These are phyloP conservation scores for Trichoderma sp. DNA, from an alignment of 2,329 filamentous ascomycete genomes.

Conservation along the genomic window DNA sequence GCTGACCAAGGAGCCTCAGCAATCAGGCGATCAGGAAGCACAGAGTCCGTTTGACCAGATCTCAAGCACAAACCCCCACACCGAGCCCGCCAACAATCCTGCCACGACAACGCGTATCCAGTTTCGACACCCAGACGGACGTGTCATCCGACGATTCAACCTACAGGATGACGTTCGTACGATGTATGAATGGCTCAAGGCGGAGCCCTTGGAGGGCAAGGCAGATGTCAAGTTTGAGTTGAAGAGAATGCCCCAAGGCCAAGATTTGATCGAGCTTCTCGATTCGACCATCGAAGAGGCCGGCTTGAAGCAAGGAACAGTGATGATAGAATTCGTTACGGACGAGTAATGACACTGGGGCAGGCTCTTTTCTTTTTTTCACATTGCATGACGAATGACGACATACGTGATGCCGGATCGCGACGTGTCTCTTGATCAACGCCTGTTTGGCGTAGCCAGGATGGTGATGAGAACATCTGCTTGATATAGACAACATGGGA, in stretches of 20 bases:
- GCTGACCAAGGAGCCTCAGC: constrained; percentile 62
- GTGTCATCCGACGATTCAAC: constrained; percentile 82
- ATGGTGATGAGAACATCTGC: neutral
- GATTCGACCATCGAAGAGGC: constrained; percentile 74
- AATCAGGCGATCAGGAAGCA: constrained; percentile 38
- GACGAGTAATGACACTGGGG: constrained; percentile 46
- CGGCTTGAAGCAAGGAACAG: constrained; percentile 85
- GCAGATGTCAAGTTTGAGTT: constrained; percentile 79
- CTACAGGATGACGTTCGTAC: constrained; percentile 72
- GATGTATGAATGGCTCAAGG: constrained; percentile 96
- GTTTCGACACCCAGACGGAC: constrained; percentile 80
- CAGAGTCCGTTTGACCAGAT: constrained; percentile 65
- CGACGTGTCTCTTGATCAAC: neutral
- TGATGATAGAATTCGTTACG: constrained; percentile 84
- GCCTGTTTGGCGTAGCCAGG: neutral
- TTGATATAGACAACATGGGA: constrained; percentile 18
- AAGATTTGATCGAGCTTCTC: constrained; percentile 75
- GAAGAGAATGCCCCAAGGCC: constrained; percentile 72
- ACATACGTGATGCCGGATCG: neutral
- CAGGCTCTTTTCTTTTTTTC: neutral
- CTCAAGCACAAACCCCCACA: constrained; percentile 67
- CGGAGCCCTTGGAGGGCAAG: constrained; percentile 77
- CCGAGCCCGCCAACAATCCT: constrained; percentile 70
- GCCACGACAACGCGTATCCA: constrained; percentile 82
- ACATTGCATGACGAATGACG: constrained; percentile 9